These are phyloP conservation scores for Starmerella khaoyaiensis DNA, from an alignment of 805 yeast genomes.

Conservation along the genomic window DNA sequence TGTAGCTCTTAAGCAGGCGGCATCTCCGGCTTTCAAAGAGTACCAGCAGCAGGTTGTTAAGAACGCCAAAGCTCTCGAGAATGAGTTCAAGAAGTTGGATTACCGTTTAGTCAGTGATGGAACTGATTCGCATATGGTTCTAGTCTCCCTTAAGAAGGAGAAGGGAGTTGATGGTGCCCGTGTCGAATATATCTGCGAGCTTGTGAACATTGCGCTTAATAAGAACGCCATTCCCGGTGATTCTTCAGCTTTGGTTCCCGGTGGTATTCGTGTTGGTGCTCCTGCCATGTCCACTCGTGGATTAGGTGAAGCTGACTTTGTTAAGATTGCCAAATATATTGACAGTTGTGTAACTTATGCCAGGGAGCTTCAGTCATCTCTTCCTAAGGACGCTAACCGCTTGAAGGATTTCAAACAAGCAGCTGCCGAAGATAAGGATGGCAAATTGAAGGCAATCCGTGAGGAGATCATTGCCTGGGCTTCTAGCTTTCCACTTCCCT, in stretches of 20 bases:
- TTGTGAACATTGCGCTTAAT: slow-evolving; percentile 87
- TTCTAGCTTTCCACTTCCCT: slow-evolving; percentile 34
- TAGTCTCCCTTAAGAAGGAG: slow-evolving; percentile 66
- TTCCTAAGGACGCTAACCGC: slow-evolving; percentile 83
- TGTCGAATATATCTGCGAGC: slow-evolving; percentile 88
- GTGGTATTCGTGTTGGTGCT: slow-evolving; percentile 94
- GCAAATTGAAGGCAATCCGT: slow-evolving; percentile 53
- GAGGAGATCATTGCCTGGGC: slow-evolving; percentile 84
- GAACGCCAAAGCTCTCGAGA: slow-evolving; percentile 77
- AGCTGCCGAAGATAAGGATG: slow-evolving; percentile 52
- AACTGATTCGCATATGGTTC: slow-evolving; percentile 93
- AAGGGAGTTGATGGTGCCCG: slow-evolving; percentile 94
- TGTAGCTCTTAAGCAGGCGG: slow-evolving; percentile 90
- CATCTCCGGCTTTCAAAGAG: slow-evolving; percentile 75
- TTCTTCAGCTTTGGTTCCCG: slow-evolving; percentile 90
- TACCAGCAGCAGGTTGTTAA: slow-evolving; percentile 80
- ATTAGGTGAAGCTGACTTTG: slow-evolving; percentile 75
- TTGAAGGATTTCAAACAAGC: slow-evolving; percentile 89
- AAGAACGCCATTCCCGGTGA: slow-evolving; percentile 98
- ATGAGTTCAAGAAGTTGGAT: slow-evolving; percentile 54
- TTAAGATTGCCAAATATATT: slow-evolving; percentile 64
- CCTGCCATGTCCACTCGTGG: slow-evolving; percentile 99
- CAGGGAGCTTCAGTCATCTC: slow-evolving; percentile 54
- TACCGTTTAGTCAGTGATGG: slow-evolving; percentile 85
- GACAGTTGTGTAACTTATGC: slow-evolving; percentile 70